These are phyloP conservation scores for Sphaerobolus stellatus DNA, from an alignment of 1,284 basidiomycete species.

Conservation along the genomic window DNA sequence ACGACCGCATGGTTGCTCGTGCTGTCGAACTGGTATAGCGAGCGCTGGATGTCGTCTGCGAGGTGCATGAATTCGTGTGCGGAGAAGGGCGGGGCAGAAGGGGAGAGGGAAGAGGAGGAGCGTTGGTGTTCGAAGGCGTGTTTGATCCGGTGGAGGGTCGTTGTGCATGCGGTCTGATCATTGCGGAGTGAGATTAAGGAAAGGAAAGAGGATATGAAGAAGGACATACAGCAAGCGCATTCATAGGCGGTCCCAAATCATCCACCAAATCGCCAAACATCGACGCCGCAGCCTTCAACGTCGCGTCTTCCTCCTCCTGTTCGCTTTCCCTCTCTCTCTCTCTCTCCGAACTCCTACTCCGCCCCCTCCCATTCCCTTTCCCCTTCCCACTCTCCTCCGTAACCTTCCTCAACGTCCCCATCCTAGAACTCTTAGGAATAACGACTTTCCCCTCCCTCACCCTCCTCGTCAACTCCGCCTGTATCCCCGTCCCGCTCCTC, in stretches of 20 bases:
- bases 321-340: constrained; percentile 27
- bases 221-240: constrained; percentile 66
- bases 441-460: constrained; percentile 55
- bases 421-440: neutral
- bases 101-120: constrained; percentile 33
- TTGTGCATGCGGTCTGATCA: constrained; percentile 56
- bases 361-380: constrained; percentile 29
- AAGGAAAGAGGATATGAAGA: constrained; percentile 1
- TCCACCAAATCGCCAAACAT: constrained; percentile 85
- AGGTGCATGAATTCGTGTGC: constrained; percentile 63
- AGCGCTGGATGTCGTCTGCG: constrained; percentile 63
- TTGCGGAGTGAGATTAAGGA: constrained; percentile 2
- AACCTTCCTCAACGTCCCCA: constrained; percentile 6
- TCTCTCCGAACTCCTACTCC: constrained; percentile 27
- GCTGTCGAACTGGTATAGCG: constrained; percentile 73
- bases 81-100: constrained; percentile 34
- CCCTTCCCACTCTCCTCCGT: constrained; percentile 27
- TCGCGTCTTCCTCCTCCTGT: constrained; percentile 54
- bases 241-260: constrained; percentile 77
- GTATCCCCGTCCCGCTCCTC: constrained; percentile 77
- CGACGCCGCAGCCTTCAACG: constrained; percentile 64
- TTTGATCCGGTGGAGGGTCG: constrained; percentile 58
- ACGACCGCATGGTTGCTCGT: constrained; percentile 82
- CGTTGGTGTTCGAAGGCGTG: constrained; percentile 54
- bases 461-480: constrained; percentile 76